Evolutionary conservation across 345 rosid genomes (phyloP), one percentile per base, ranked within the genome.

Genomic region (Citrus trifoliata): DNA sequence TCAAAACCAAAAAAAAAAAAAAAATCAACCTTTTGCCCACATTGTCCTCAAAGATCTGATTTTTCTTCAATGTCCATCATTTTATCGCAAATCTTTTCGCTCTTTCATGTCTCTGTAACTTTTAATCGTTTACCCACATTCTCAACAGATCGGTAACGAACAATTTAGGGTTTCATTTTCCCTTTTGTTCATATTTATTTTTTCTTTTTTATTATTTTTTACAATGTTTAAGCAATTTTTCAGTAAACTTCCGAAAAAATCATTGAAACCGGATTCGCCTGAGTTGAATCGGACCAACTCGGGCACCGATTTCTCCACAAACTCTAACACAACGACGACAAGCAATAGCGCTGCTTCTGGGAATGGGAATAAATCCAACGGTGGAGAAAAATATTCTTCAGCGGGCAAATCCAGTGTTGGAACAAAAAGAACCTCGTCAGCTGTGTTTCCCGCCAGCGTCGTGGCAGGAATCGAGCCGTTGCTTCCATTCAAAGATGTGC

Each of bases 401-500:
- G 88, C 86, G 38, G 88, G 79, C 74, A 83, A 84, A 71, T 86
- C 92, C 61, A 83, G 79, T 40, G 81, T 73, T 22, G 84, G 77
- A 19, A 91, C 78, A 24, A 91, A 90, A 77, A 88, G 97, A 62
- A 86, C 91, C 30, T 92, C 95, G 0, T 93, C 95, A 0, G 93
- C 88, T 2, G 95, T 94, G 59, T 94, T 90, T 75, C 95, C 97
- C 1, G 89, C 93, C 18, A 92, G 91, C 48, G 91, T 90, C 25
- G 92, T 88, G 33, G 91, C 97, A 21, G 95, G 94, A 58, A 92
- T 92, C 59, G 98, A 94, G 82, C 98, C 98, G 0, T 81, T 92
- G 80, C 87, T 94, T 58, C 94, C 98, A 0, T 94, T 94, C 83
- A 94, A 92, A 65, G 92, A 93, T 24, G 98, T 93, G 38, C 88